Evolutionary conservation across 2,329 filamentous ascomycete species (phyloP).

Genomic region (Stachybotrys echinatus): DNA sequence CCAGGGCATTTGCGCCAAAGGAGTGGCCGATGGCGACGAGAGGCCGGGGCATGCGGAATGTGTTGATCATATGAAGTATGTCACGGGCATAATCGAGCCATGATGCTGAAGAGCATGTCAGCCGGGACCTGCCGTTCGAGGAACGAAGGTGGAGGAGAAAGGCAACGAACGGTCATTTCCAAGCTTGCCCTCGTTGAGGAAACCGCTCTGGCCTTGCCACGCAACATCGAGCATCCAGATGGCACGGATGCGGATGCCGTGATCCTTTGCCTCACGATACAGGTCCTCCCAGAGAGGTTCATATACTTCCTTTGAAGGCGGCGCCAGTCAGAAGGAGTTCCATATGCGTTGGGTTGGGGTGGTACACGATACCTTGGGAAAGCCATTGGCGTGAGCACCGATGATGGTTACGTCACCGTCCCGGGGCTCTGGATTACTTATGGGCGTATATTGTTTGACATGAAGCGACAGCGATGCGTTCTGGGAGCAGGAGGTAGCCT

Average conservation of each 20-base stretch:
- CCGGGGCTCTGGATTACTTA: constrained; percentile 60
- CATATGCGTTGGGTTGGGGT: background rate
- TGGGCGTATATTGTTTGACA: constrained; percentile 84
- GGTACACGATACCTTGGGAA: constrained; percentile 65
- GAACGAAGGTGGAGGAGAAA: background rate
- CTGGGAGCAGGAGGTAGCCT: constrained; percentile 65
- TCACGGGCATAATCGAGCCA: constrained; percentile 87
- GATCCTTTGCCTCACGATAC: constrained; percentile 47
- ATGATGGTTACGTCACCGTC: constrained; percentile 81
- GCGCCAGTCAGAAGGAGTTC: background rate
- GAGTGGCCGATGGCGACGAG: constrained; percentile 84
- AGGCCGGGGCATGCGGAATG: constrained; percentile 74
- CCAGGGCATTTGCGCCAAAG: constrained; percentile 73
- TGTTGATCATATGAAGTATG: constrained; percentile 78
- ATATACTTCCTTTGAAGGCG: constrained; percentile 68
- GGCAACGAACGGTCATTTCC: constrained; percentile 73
- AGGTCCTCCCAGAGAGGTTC: constrained; percentile 89
- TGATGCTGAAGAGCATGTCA: constrained; percentile 46
- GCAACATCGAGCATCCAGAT: constrained; percentile 93
- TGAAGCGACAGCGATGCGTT: constrained; percentile 69
- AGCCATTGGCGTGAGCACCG: constrained; percentile 84
- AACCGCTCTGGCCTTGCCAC: constrained; percentile 73
- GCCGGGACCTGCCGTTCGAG: no score
- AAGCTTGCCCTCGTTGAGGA: constrained; percentile 68
- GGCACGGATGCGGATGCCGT: constrained; percentile 65